Percentiles rank a stretch among this genome's conserved stretches.
phyloP scores from a whole-genome alignment of 371 early-diverging fungal species.

The Phascolomyces articulosus region DNA sequence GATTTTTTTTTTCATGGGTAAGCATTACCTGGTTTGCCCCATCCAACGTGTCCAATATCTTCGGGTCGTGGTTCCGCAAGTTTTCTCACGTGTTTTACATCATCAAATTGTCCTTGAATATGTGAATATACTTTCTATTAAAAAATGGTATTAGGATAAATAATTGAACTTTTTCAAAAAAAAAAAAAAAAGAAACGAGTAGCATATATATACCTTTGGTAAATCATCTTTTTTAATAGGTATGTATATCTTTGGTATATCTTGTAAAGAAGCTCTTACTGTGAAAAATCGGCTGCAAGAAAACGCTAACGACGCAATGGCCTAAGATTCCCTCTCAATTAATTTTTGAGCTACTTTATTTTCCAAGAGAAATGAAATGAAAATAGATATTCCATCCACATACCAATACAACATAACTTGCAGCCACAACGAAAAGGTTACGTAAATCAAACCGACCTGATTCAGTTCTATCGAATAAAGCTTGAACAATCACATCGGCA shows the following conservation, averaged over 20 bases:
- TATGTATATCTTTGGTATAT: constrained; percentile 73
- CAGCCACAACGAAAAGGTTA: constrained; percentile 59
- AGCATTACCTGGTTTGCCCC: constrained; percentile 62
- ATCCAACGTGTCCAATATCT: constrained; percentile 61
- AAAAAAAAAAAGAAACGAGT: background rate
- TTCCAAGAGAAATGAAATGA: background rate
- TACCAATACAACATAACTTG: constrained; percentile 61
- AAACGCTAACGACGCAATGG: constrained; percentile 47
- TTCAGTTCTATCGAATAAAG: constrained; percentile 45
- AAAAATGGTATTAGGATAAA: background rate
- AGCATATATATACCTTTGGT: constrained; percentile 50
- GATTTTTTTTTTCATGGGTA: no score
- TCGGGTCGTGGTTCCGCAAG: constrained; percentile 58
- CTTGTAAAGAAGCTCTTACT: constrained; percentile 56
- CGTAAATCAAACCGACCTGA: constrained; percentile 47
- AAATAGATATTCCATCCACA: background rate
- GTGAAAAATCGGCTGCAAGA: constrained; percentile 62
- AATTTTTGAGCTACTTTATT: background rate
- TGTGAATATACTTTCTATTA: constrained; percentile 59
- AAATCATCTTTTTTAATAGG: constrained; percentile 69
- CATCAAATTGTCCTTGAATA: constrained; percentile 58
- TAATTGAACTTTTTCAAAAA: background rate
- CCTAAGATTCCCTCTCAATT: constrained; percentile 17
- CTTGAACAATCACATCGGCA: constrained; percentile 65
- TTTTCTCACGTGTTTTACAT: constrained; percentile 51